phyloP scores from a whole-genome alignment of 345 rosid genomes.

The Tarenaya hassleriana region DNA sequence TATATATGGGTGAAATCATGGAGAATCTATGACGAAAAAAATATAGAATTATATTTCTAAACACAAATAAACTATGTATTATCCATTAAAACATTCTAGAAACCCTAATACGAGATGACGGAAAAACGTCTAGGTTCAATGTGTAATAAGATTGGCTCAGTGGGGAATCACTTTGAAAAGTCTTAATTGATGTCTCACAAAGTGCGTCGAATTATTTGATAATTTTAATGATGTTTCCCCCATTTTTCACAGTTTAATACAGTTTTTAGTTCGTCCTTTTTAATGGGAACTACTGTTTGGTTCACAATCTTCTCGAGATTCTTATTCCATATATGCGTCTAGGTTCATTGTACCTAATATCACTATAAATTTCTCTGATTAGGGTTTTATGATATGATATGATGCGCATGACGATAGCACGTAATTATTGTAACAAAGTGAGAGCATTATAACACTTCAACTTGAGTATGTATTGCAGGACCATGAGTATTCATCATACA shows the following conservation, averaged over 20 bases:
- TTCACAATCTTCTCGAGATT: constrained; percentile 14
- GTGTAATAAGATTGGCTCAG: constrained; percentile 18
- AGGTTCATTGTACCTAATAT: constrained; percentile 30
- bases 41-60: no score
- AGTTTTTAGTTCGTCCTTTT: constrained; percentile 21
- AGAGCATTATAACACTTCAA: no score
- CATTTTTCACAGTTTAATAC: constrained; percentile 22
- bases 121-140: constrained; percentile 27
- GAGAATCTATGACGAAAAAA: no score
- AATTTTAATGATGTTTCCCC: constrained; percentile 22
- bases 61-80: no score
- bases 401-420: no score
- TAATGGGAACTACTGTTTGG: constrained; percentile 26
- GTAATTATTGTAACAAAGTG: no score
- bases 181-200: constrained; percentile 9
- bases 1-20: no score
- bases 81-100: neutral
- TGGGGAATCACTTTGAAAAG: constrained; percentile 21
- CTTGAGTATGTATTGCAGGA: no score
- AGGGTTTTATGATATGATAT: no score
- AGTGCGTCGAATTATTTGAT: constrained; percentile 14
- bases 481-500: no score
- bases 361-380: no score
- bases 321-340: constrained; percentile 19
- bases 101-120: neutral